Conservation (phyloP, 225 moss, liverwort and hornwort genomes). For the Antitrichia curtipendula region DNA sequence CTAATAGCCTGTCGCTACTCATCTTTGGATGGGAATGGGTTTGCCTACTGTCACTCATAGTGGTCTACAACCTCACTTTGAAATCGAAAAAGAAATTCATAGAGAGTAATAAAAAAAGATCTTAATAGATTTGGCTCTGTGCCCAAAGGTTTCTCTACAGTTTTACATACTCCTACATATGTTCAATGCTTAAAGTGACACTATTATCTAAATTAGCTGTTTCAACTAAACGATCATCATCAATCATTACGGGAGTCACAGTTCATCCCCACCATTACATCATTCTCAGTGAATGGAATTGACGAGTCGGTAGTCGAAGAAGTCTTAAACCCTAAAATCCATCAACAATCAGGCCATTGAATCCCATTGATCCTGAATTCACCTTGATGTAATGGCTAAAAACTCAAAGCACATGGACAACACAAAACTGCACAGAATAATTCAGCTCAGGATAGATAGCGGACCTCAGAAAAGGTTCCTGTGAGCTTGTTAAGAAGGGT, state of each 20-base stretch:
- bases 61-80: not conserved
- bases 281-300: not conserved
- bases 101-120: not conserved
- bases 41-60: not conserved
- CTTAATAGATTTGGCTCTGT: not conserved
- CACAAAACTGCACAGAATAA: not conserved
- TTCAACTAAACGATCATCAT: not conserved
- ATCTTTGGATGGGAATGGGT: not conserved
- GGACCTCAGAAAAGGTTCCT: slow-evolving; percentile 86
- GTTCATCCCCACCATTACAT: not conserved
- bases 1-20: not conserved
- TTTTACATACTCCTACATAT: not conserved
- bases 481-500: slow-evolving; percentile 91
- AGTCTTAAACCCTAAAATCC: not conserved
- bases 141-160: not conserved
- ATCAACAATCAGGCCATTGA: not conserved
- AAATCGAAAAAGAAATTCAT: not conserved
- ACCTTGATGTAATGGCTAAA: not conserved
- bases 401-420: not conserved
- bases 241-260: not conserved
- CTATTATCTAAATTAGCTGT: not conserved
- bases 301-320: not conserved
- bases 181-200: not conserved
- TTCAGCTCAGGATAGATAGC: not conserved
- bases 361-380: not conserved